Evolutionary conservation across 352 stramenopile species (phyloP).

Genomic region (Phytophthora tubulina): DNA sequence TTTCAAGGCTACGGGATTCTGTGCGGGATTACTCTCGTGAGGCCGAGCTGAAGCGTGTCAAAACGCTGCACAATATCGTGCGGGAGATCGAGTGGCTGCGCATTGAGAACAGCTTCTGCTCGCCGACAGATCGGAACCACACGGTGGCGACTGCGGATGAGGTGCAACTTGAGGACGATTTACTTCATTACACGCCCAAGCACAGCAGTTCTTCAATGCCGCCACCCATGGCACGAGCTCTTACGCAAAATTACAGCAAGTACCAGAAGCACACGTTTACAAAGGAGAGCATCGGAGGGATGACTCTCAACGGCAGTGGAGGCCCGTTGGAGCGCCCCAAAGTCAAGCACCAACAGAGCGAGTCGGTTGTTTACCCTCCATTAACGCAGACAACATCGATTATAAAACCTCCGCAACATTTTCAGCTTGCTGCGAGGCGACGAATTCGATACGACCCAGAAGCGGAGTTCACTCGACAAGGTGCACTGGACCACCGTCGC

Average conservation of each 20-base stretch:
- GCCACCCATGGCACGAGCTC: constrained; percentile 41
- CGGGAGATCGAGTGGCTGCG: constrained; percentile 87
- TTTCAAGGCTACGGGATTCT: constrained; percentile 74
- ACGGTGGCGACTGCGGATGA: constrained; percentile 57
- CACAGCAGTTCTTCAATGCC: constrained; percentile 50
- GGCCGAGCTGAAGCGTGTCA: constrained; percentile 82
- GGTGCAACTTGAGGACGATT: constrained; percentile 65
- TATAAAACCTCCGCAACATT: constrained; percentile 43
- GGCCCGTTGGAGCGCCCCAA: constrained; percentile 30
- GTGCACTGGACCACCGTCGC: constrained; percentile 67
- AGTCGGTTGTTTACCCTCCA: constrained; percentile 35
- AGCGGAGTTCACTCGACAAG: constrained; percentile 70
- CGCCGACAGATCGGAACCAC: constrained; percentile 79
- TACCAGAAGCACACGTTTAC: constrained; percentile 49
- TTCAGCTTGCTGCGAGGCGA: constrained; percentile 53
- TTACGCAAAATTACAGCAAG: constrained; percentile 45
- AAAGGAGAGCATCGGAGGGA: constrained; percentile 27
- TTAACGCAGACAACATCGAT: constrained; percentile 35
- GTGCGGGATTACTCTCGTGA: constrained; percentile 77
- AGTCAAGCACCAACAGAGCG: constrained; percentile 61
- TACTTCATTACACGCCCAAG: constrained; percentile 72
- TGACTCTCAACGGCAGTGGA: constrained; percentile 20
- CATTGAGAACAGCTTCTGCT: constrained; percentile 88
- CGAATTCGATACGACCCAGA: constrained; percentile 81
- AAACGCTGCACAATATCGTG: constrained; percentile 82